A percentile compares a stretch with the other conserved stretches of the same genome.
Evolutionary conservation across 2,329 filamentous ascomycete genomes (phyloP).

Genomic region (Penicillium sp.): DNA sequence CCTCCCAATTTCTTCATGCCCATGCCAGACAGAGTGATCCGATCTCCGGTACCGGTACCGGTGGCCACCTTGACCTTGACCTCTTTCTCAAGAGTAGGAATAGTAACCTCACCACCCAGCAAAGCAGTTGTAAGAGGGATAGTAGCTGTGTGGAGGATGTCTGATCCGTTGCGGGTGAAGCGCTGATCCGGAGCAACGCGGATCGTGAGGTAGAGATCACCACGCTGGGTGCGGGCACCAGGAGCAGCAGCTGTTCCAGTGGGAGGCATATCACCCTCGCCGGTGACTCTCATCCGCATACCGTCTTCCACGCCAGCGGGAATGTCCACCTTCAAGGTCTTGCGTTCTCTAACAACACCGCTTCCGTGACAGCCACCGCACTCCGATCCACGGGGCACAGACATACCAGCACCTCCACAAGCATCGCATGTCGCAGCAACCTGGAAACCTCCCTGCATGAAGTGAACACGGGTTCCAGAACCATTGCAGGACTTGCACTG

Average conservation of each 20-base stretch:
- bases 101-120: constrained; percentile 82
- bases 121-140: constrained; percentile 92
- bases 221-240: constrained; percentile 66
- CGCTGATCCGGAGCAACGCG: constrained; percentile 85
- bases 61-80: constrained; percentile 89
- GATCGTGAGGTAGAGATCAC: constrained; percentile 90
- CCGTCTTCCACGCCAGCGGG: constrained; percentile 95
- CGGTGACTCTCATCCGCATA: constrained; percentile 82
- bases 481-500: constrained; percentile 81
- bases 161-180: constrained; percentile 82
- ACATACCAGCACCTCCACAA: constrained; percentile 76
- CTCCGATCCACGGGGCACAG: constrained; percentile 75
- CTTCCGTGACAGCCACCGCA: constrained; percentile 78
- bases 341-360: constrained; percentile 79
- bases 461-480: constrained; percentile 81
- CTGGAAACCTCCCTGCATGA: constrained; percentile 91
- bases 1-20: constrained; percentile 82
- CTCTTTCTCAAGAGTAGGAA: constrained; percentile 87
- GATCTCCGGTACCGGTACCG: constrained; percentile 89
- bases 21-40: constrained; percentile 83
- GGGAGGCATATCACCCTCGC: constrained; percentile 82
- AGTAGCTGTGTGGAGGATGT: constrained; percentile 88
- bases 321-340: constrained; percentile 85
- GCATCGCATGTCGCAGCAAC: constrained; percentile 85
- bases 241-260: constrained; percentile 69